Conservation (phyloP, 495 filamentous ascomycete species). For the Lasiosphaeria hispida region DNA sequence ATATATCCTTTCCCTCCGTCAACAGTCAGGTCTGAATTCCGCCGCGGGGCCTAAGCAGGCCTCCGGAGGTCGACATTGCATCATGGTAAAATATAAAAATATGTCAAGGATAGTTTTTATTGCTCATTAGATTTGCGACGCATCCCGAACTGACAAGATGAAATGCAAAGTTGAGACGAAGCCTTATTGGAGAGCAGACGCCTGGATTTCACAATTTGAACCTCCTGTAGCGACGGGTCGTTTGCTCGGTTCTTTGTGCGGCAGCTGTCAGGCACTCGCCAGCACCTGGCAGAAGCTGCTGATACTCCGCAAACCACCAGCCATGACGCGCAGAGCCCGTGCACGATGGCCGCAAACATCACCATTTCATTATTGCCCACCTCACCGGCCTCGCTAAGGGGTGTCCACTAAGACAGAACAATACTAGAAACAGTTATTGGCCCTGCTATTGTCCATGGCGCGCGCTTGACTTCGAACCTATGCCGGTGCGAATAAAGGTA, state of each 20-base stretch:
- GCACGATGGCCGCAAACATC: neutral
- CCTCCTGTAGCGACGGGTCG: neutral
- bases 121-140: too few relatives aligned
- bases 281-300: neutral
- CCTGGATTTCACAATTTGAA: too few relatives aligned
- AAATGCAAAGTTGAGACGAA: too few relatives aligned
- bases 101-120: too few relatives aligned
- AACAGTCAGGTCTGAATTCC: too few relatives aligned
- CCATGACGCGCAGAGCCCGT: neutral
- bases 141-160: too few relatives aligned
- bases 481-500: constrained; percentile 17
- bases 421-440: neutral
- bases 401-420: neutral
- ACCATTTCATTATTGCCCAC: constrained; percentile 3
- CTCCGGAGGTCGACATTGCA: too few relatives aligned
- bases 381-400: neutral
- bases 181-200: too few relatives aligned
- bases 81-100: too few relatives aligned
- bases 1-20: too few relatives aligned
- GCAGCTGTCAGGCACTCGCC: neutral
- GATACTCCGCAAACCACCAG: neutral
- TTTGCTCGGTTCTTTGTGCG: neutral
- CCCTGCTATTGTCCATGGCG: constrained; percentile 2
- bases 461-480: neutral
- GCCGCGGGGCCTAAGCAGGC: too few relatives aligned